A percentile compares a stretch with the other conserved stretches of the same genome.
Evolutionary conservation across 208 protist species (phyloP).

Genomic region (Trypanosoma congolense): DNA sequence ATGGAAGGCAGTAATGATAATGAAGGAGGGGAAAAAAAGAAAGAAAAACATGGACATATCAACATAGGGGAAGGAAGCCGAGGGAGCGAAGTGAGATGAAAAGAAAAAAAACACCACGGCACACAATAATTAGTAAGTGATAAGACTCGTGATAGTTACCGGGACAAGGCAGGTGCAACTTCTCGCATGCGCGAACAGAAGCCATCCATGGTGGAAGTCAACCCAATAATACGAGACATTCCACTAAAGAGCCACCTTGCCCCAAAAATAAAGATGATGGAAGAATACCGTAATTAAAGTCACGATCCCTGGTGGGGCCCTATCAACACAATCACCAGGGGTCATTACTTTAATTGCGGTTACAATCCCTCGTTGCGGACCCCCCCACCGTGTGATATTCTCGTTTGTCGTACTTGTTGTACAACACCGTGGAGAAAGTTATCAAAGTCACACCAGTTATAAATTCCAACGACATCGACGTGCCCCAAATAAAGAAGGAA

Average conservation of each 20-base stretch:
- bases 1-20: too few species aligned
- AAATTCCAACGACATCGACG: constrained; percentile 35
- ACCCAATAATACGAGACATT: too few species aligned
- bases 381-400: neutral
- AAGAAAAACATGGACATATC: neutral
- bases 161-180: too few species aligned
- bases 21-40: neutral
- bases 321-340: too few species aligned
- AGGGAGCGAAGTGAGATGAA: neutral
- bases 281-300: too few species aligned
- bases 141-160: too few species aligned
- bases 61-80: neutral
- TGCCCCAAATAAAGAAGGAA: constrained; percentile 51
- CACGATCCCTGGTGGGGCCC: too few species aligned
- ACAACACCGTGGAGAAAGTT: constrained; percentile 41
- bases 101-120: neutral
- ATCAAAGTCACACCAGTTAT: constrained; percentile 49
- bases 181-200: too few species aligned
- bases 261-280: too few species aligned
- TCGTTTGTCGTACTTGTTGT: constrained; percentile 45
- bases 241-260: too few species aligned
- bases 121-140: too few species aligned
- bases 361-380: neutral
- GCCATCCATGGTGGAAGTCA: too few species aligned
- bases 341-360: neutral